Conservation (phyloP, 2,329 filamentous ascomycete species). For the Aspergillus tubingensis region DNA sequence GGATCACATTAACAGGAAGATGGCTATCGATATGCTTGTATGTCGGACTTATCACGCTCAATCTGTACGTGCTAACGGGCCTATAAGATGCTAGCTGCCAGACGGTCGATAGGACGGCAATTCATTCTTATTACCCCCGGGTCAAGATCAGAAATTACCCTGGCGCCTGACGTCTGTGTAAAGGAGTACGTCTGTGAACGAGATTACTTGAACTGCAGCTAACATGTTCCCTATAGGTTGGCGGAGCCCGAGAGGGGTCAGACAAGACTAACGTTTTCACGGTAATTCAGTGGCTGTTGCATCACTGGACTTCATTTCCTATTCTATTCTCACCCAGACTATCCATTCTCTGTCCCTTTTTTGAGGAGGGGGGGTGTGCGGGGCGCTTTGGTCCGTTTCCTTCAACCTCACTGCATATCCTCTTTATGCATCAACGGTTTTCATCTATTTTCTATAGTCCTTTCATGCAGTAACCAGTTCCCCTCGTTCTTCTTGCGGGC, state of each 20-base stretch:
- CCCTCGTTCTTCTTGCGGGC: background rate
- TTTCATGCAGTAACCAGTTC: background rate
- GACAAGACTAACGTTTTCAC: constrained; percentile 39
- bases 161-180: constrained; percentile 47
- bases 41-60: constrained; percentile 37
- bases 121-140: constrained; percentile 97
- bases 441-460: background rate
- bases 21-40: constrained; percentile 91
- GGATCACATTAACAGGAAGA: constrained; percentile 92
- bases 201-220: background rate
- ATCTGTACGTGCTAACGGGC: constrained; percentile 13
- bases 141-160: constrained; percentile 61
- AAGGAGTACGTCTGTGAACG: constrained; percentile 40
- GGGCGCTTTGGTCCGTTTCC: too few species aligned
- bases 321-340: too few species aligned
- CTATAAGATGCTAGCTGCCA: constrained; percentile 76
- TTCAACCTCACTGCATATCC: background rate
- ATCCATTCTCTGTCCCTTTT: background rate
- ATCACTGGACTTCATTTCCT: background rate
- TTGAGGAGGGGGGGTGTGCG: too few species aligned
- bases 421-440: background rate
- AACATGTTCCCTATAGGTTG: constrained; percentile 30
- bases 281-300: background rate
- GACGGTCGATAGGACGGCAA: constrained; percentile 83
- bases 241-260: constrained; percentile 50